Base-by-base conservation (phyloP, 805 yeast genomes). In the Wickerhamomyces tratensis region DNA sequence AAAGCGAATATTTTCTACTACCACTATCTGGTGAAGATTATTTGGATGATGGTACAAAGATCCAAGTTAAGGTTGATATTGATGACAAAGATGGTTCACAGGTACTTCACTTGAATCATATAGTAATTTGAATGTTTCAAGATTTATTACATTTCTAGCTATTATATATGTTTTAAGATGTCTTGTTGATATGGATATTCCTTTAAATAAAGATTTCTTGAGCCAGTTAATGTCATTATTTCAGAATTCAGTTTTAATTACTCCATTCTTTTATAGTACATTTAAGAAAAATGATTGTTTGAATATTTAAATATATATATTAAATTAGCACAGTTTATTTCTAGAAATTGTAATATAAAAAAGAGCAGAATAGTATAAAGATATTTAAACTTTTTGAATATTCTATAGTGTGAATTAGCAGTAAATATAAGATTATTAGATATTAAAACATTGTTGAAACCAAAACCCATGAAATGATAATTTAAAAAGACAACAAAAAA, bases 11-110 rank as follows among this genome's bases (percentile, higher is more conserved):
- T 20, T 20, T 20, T 20, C 20, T 20, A 20, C 4, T 60, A 11
- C 68, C 67, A 10, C 50, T 74, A 45, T 49, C 51, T 33, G 77
- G 76, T 5, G 61, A 62, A 31, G 82, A 76, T 39, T 57, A 63
- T 46, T 62, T 76, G 62, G 82, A 76, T 55, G 80, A 76, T 51
- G 82, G 82, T 27, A 67, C 80, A 6, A 62, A 67, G 29, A 68
- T 76, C 36, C 52, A 67, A 9, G 61, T 72, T 26, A 60, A 58
- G 7, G 64, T 76, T 36, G 58, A 62, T 14, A 72, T 72, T 46
- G 54, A 59, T 43, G 61, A 49, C 44, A 61, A 58, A 25, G 62
- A 62, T 30, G 66, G 66, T 33, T 58, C 51, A 65, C 71, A 13
- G 77, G 72, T 39, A 69, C 77, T 3, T 74, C 79, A 6, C 65